Evolutionary conservation across 2,329 filamentous ascomycete genomes (phyloP).

Genomic region (Paecilomyces variotii): DNA sequence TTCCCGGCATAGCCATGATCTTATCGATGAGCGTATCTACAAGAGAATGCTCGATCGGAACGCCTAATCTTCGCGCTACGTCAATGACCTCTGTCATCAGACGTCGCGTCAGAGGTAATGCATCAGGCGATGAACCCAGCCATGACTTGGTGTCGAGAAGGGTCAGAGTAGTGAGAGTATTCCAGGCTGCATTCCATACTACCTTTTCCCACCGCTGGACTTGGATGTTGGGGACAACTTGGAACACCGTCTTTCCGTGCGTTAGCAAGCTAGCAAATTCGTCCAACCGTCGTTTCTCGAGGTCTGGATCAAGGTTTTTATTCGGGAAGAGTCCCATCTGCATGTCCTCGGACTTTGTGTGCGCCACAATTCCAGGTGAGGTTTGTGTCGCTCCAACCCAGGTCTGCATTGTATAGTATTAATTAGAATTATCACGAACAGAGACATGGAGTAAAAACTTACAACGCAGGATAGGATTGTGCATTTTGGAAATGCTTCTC

Average conservation of each 20-base stretch:
- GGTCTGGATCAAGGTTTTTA: conserved; percentile 9
- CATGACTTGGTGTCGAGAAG: conserved; percentile 35
- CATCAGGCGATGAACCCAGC: conserved; percentile 33
- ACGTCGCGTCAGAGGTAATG: conserved; percentile 28
- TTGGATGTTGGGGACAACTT: conserved; percentile 25
- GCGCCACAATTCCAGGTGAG: conserved; percentile 42
- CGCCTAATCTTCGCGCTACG: conserved; percentile 31
- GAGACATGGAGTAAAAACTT: not conserved
- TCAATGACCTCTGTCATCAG: conserved; percentile 39
- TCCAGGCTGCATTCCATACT: conserved; percentile 37
- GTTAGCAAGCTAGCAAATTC: conserved; percentile 35
- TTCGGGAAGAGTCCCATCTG: conserved; percentile 49
- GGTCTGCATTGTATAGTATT: conserved; percentile 23
- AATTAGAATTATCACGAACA: not conserved
- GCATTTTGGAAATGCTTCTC: not conserved
- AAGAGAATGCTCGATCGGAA: conserved; percentile 29
- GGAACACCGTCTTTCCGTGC: conserved; percentile 33
- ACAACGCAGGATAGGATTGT: not conserved
- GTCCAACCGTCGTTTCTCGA: conserved; percentile 33
- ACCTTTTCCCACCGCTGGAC: conserved; percentile 36
- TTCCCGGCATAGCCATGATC: conserved; percentile 31
- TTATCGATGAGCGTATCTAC: conserved; percentile 31
- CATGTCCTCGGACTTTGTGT: conserved; percentile 47
- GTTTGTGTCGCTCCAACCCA: conserved; percentile 49
- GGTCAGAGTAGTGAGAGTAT: conserved; percentile 36